phyloP scores from a whole-genome alignment of 2,329 filamentous ascomycete genomes.

The Fusarium neocosmosporiellum region DNA sequence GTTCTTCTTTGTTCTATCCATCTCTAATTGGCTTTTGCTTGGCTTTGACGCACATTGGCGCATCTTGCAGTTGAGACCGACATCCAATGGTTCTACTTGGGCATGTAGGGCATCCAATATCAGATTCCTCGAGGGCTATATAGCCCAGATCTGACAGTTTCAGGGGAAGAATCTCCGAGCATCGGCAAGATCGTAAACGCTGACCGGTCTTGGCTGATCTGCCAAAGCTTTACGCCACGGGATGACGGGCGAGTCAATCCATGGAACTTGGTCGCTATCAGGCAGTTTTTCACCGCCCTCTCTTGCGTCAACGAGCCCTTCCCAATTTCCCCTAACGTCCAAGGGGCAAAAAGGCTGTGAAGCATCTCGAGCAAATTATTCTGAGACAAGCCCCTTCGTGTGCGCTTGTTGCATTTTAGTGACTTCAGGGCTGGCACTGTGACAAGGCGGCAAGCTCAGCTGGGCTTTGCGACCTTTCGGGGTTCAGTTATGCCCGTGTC shows the following conservation, averaged over 20 bases:
- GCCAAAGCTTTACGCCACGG: constrained; percentile 22
- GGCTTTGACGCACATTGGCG: constrained; percentile 10
- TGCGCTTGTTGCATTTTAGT: constrained; percentile 34
- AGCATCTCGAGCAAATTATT: constrained; percentile 16
- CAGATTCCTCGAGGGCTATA: constrained; percentile 11
- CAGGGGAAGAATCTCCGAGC: constrained; percentile 5
- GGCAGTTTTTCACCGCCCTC: background rate
- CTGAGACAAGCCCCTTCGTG: constrained; percentile 24
- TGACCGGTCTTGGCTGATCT: background rate
- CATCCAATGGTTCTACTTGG: background rate
- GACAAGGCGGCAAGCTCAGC: constrained; percentile 61
- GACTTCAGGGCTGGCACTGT: constrained; percentile 10
- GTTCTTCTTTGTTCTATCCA: background rate
- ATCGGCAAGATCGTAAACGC: constrained; percentile 3
- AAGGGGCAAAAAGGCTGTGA: background rate
- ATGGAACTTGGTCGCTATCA: constrained; percentile 17
- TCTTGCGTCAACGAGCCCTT: background rate
- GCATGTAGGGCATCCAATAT: background rate
- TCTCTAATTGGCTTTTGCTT: background rate
- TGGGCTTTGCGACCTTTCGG: constrained; percentile 95
- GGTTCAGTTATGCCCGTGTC: constrained; percentile 80
- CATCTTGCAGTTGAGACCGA: background rate
- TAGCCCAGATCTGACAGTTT: constrained; percentile 3
- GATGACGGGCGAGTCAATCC: background rate
- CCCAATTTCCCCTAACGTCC: constrained; percentile 1